These are phyloP conservation scores for Trametes meyenii DNA, from an alignment of 768 basidiomycete genomes.

Conservation along the genomic window DNA sequence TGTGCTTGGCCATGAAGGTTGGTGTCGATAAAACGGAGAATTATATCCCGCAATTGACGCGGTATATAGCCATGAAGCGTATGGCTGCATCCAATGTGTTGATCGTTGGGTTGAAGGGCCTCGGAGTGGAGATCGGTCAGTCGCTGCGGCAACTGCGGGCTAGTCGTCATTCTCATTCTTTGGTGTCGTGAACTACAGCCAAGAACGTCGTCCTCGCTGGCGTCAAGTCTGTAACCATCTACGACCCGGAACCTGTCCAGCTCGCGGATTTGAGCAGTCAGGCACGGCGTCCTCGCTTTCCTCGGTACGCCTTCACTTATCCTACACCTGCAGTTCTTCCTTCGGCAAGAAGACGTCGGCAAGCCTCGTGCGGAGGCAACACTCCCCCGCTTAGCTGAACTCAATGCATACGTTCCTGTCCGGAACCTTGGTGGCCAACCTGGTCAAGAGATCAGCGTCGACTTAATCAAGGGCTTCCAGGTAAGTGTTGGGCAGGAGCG, in stretches of 20 bases:
- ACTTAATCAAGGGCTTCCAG: conserved; percentile 87
- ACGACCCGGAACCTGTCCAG: conserved; percentile 86
- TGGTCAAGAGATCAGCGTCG: conserved; percentile 78
- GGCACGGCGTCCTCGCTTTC: conserved; percentile 43
- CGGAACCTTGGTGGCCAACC: conserved; percentile 77
- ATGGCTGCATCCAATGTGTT: conserved; percentile 97
- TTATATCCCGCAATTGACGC: conserved; percentile 22
- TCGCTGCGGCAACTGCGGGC: conserved; percentile 5
- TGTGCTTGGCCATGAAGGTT: conserved; percentile 96
- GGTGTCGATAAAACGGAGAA: neutral
- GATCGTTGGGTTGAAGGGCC: conserved; percentile 87
- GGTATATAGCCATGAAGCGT: conserved; percentile 89
- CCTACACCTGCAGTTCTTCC: conserved; percentile 77
- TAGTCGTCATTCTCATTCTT: conserved; percentile 3
- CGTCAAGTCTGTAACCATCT: conserved; percentile 96
- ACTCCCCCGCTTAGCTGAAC: conserved; percentile 85
- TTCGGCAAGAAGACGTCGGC: conserved; percentile 85
- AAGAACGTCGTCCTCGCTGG: conserved; percentile 96
- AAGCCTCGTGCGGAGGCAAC: conserved; percentile 86
- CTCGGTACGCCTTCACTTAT: neutral
- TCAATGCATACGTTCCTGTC: conserved; percentile 96
- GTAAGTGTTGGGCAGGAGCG: conserved; percentile 41
- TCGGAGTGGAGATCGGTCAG: conserved; percentile 93
- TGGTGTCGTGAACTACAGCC: conserved; percentile 48
- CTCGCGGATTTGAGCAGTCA: conserved; percentile 93